These are phyloP conservation scores for Penicillium silybi DNA, from an alignment of 495 filamentous ascomycete species.

Conservation along the genomic window DNA sequence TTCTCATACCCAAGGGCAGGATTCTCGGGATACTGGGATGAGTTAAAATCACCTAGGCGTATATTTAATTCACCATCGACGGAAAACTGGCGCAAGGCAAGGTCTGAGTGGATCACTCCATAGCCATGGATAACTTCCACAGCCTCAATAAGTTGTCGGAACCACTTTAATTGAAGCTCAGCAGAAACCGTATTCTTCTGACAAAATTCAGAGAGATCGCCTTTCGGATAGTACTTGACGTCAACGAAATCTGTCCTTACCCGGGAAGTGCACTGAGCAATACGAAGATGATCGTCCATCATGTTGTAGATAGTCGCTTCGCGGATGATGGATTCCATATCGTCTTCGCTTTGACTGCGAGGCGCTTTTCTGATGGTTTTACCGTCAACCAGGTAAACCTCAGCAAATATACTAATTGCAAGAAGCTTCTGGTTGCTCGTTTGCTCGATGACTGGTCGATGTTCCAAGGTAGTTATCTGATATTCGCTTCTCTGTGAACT, in stretches of 20 bases:
- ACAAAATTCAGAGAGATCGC: background rate
- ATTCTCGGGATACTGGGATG: constrained; percentile 14
- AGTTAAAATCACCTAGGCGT: constrained; percentile 17
- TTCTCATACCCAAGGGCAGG: constrained; percentile 16
- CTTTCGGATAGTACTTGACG: constrained; percentile 8
- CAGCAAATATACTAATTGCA: constrained; percentile 13
- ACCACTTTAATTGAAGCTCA: constrained; percentile 1
- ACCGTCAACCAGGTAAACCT: constrained; percentile 9
- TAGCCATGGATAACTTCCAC: background rate
- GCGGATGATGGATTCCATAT: constrained; percentile 11
- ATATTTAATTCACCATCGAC: constrained; percentile 12
- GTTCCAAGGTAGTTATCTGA: background rate
- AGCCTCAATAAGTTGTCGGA: background rate
- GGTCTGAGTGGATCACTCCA: background rate
- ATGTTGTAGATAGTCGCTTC: constrained; percentile 12
- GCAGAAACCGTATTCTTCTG: background rate
- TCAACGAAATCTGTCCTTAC: constrained; percentile 1
- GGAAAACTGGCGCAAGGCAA: constrained; percentile 7
- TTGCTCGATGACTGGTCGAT: background rate
- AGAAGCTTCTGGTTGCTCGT: background rate
- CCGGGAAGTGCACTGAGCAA: background rate
- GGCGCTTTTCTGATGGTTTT: constrained; percentile 11
- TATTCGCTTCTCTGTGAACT: background rate
- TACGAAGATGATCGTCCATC: background rate
- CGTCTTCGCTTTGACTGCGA: constrained; percentile 9